Base-by-base conservation (phyloP, 306 rosid species). In the Delonix regia region DNA sequence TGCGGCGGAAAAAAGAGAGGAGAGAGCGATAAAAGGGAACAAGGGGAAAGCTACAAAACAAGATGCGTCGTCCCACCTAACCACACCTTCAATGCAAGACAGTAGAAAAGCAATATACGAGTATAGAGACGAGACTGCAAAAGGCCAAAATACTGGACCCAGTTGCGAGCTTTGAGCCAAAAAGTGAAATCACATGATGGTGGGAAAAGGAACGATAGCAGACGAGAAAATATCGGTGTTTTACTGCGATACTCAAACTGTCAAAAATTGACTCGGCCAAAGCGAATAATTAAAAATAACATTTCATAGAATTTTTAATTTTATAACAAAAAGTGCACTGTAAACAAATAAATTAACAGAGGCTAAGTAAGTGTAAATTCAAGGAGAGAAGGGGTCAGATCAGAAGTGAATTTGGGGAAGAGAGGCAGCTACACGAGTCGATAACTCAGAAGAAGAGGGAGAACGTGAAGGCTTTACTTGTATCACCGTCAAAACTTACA, bases 21-120 rank as follows among this genome's bases (percentile, higher is more conserved):
- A 53, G 71, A 41, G 55, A n/a, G 51, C 22, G 25, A 60, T 8
- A 55, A 41, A 55, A 52, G 42, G 25, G 45, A 13, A 69, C 36
- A 33, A 15, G 30, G 42, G 49, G 56, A 76, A 45, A 79, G 86
- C 67, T 68, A 87, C 45, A 80, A 79, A 79, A 78, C 53, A 73
- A 74, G 82, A 81, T 52, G 75, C 77, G 77, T 71, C 80, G 81
- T 77, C 87, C 56, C 52, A 84, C 88, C 85, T 74, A 86, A 80
- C 88, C 78, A 81, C 55, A 65, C 83, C 27, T 81, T 86, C 59
- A 83, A 86, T 74, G 87, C 77, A 86, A 39, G 81, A 83, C 83
- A 72, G 83, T 30, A 22, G 62, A 45, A 83, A 52, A 36, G 56
- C 12, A 72, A 77, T 56, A 77, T 77, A 73, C 69, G 71, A 24